Percentiles rank a stretch among this genome's conserved stretches.
Evolutionary conservation across 1,284 basidiomycete species (phyloP).

Genomic region (Fomitopsis pinicola): DNA sequence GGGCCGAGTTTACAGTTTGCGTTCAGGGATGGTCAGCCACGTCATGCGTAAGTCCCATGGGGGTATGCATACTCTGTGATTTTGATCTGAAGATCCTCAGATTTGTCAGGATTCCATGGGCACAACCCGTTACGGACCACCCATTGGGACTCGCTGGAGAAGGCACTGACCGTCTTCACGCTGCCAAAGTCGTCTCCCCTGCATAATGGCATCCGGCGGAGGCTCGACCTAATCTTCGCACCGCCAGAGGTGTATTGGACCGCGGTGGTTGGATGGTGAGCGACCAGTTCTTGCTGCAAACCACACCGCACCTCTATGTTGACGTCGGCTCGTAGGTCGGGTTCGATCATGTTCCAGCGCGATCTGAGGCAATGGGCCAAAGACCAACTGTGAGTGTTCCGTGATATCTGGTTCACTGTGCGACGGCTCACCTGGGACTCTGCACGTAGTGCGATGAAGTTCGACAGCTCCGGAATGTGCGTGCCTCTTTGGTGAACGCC

Average conservation of each 20-base stretch:
- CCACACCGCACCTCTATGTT: neutral
- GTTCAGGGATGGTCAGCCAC: slow-evolving; percentile 57
- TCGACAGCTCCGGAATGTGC: slow-evolving; percentile 76
- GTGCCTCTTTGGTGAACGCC: slow-evolving; percentile 19
- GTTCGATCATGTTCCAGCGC: slow-evolving; percentile 78
- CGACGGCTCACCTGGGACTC: too few relatives aligned
- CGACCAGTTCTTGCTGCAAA: slow-evolving; percentile 1
- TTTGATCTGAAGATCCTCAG: slow-evolving; percentile 20
- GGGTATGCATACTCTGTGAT: neutral
- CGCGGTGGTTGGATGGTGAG: slow-evolving; percentile 74
- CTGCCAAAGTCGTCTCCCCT: slow-evolving; percentile 37
- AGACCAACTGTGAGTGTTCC: slow-evolving; percentile 40
- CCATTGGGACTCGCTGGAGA: slow-evolving; percentile 67
- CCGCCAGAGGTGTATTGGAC: slow-evolving; percentile 70
- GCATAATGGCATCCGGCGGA: slow-evolving; percentile 41
- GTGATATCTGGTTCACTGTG: neutral
- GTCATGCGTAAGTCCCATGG: slow-evolving; percentile 51
- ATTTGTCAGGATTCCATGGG: slow-evolving; percentile 53
- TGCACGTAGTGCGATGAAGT: slow-evolving; percentile 59
- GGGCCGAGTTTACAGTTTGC: neutral
- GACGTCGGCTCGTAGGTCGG: slow-evolving; percentile 50
- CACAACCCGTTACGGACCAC: slow-evolving; percentile 49
- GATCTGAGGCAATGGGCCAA: slow-evolving; percentile 74
- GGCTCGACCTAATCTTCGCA: slow-evolving; percentile 75
- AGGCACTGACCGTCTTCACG: slow-evolving; percentile 63